Evolutionary conservation across 2,329 filamentous ascomycete species (phyloP).

Genomic region (Teratosphaeria destructans): DNA sequence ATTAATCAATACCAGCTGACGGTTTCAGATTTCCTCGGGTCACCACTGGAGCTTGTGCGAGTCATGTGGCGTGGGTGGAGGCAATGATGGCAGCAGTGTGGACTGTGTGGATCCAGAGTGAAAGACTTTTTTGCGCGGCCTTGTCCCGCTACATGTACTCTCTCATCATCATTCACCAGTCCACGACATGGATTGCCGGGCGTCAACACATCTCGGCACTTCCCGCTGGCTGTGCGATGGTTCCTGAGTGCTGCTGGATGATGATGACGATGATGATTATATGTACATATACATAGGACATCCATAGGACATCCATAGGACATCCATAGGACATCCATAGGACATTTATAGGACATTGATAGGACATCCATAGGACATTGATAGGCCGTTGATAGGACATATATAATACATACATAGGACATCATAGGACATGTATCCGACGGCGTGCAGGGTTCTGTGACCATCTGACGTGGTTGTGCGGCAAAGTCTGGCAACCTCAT

Average conservation of each 20-base stretch:
- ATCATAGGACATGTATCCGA: too few relatives aligned
- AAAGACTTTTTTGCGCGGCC: neutral
- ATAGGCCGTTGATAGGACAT: too few relatives aligned
- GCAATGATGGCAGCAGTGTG: neutral
- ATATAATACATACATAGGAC: too few relatives aligned
- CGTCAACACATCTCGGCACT: neutral
- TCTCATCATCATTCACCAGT: too few relatives aligned
- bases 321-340: too few relatives aligned
- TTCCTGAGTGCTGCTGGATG: neutral
- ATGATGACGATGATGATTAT: too few relatives aligned
- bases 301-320: too few relatives aligned
- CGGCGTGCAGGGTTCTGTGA: neutral
- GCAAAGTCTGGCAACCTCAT: neutral
- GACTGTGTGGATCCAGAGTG: neutral
- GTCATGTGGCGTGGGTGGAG: neutral
- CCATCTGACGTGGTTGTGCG: neutral
- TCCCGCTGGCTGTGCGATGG: neutral
- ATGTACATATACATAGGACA: too few relatives aligned
- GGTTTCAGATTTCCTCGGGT: neutral
- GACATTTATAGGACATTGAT: too few relatives aligned
- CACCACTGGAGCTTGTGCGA: neutral
- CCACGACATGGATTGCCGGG: neutral
- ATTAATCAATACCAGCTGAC: neutral
- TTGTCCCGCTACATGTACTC: neutral
- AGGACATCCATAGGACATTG: too few relatives aligned